Evolutionary conservation across 495 filamentous ascomycete species (phyloP).

Genomic region (Penicillium subrubescens): DNA sequence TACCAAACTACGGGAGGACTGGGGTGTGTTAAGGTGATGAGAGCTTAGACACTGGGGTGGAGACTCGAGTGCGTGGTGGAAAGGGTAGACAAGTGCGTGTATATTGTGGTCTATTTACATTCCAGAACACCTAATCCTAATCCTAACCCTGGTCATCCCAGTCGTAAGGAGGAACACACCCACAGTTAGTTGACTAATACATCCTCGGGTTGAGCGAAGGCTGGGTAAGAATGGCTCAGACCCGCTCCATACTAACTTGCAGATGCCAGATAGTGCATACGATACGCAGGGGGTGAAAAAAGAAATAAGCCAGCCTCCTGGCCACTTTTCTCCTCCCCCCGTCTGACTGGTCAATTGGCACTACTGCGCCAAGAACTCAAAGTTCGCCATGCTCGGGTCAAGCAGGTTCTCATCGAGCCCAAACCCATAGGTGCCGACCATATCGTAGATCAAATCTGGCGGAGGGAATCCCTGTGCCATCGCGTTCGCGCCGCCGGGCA

Average conservation of each 20-base stretch:
- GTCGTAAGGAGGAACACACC: too few species aligned
- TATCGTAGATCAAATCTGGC: conserved; percentile 51
- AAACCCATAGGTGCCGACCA: conserved; percentile 53
- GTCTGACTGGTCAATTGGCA: background rate
- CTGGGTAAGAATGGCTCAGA: conserved; percentile 1
- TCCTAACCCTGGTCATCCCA: background rate
- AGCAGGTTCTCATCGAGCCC: conserved; percentile 50
- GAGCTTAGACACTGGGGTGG: conserved; percentile 27
- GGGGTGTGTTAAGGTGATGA: background rate
- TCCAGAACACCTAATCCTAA: conserved; percentile 8
- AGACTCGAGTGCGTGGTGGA: conserved; percentile 20
- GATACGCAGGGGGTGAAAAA: background rate
- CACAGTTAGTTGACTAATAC: background rate
- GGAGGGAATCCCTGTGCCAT: conserved; percentile 52
- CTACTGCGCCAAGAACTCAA: conserved; percentile 47
- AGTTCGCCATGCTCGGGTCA: conserved; percentile 51
- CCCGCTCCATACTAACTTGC: background rate
- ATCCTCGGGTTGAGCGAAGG: background rate
- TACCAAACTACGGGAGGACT: too few species aligned
- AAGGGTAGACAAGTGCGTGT: conserved; percentile 17
- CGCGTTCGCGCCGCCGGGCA: conserved; percentile 48
- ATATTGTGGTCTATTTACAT: conserved; percentile 13
- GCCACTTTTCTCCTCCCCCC: background rate
- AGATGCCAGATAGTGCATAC: background rate
- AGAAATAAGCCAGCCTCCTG: background rate